These are phyloP conservation scores for Cytospora paraplurivora DNA, from an alignment of 2,329 filamentous ascomycete species.

Conservation along the genomic window DNA sequence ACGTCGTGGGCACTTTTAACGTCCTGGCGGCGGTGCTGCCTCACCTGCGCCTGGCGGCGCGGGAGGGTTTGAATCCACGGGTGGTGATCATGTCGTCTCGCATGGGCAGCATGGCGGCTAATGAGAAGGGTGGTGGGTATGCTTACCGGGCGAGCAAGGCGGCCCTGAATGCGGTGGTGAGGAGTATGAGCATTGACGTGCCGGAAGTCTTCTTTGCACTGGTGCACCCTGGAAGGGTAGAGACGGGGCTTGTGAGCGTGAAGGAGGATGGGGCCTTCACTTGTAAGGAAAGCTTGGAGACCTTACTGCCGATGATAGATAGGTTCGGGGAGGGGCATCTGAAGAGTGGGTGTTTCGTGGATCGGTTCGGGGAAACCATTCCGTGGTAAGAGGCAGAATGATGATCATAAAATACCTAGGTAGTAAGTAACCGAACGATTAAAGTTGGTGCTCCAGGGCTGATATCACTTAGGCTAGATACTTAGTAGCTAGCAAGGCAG, in stretches of 20 bases:
- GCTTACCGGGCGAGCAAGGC: conserved; percentile 28
- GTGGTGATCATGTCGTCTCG: conserved; percentile 23
- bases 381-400: conserved; percentile 12
- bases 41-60: conserved; percentile 12
- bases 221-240: conserved; percentile 23
- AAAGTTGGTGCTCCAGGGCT: no score
- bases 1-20: conserved; percentile 22
- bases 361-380: conserved; percentile 18
- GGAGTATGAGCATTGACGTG: conserved; percentile 24
- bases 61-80: not conserved
- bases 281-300: conserved; percentile 11
- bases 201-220: conserved; percentile 23
- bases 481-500: no score
- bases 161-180: conserved; percentile 23
- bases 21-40: conserved; percentile 22
- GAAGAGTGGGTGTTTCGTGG: conserved; percentile 21
- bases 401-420: no score
- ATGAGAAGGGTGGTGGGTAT: conserved; percentile 20
- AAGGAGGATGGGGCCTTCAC: conserved; percentile 21
- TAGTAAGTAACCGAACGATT: no score
- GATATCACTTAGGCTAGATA: no score
- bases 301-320: conserved; percentile 13
- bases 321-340: conserved; percentile 4
- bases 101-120: conserved; percentile 20
- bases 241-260: conserved; percentile 21